Evolutionary conservation across 805 yeast genomes (phyloP), one percentile per base, ranked within the genome.

Genomic region (Grigorovia jiainica): DNA sequence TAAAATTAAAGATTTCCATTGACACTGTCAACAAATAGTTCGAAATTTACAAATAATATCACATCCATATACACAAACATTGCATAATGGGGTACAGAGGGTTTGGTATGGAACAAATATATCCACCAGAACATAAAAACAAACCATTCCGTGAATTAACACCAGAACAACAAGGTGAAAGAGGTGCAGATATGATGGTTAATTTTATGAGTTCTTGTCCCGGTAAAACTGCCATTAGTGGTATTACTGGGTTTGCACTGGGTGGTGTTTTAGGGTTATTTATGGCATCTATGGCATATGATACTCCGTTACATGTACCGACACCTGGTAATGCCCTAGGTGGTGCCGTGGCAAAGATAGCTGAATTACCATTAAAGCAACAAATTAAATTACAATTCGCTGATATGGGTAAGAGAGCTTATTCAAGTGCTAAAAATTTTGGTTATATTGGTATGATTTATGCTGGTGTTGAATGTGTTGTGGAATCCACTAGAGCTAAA

Each of bases 221-320:
- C 0, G 97, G 97, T 16, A 90, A 92, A 60, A 77, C 95, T 0
- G 80, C 73, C 19, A 79, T 89, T 71, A 82, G 95, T 23, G 97
- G 96, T 47, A 96, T 81, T 17, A 79, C 95, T 11, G 97, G 97
- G 18, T 90, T 86, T 64, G 89, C 81, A 31, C 76, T 90, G 30
- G 97, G 97, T 65, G 97, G 97, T 47, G 83, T 89, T 45, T 87
- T 90, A 62, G 97, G 97, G 47, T 66, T 92, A 38, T 87, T 90
- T 68, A 92, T 90, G 97, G 90, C 92, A 3, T 66, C 71, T 38
- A 65, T 67, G 69, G 58, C 64, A 1, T 65, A 74, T 64, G 79
- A 62, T 46, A 62, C 66, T 1, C 66, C 68, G 3, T 43, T 63
- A 29, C 64, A 60, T 41, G 54, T 66, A 7, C 61, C 67, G 1